phyloP scores from a whole-genome alignment of 2,329 filamentous ascomycete genomes.

The Fusarium sp. region DNA sequence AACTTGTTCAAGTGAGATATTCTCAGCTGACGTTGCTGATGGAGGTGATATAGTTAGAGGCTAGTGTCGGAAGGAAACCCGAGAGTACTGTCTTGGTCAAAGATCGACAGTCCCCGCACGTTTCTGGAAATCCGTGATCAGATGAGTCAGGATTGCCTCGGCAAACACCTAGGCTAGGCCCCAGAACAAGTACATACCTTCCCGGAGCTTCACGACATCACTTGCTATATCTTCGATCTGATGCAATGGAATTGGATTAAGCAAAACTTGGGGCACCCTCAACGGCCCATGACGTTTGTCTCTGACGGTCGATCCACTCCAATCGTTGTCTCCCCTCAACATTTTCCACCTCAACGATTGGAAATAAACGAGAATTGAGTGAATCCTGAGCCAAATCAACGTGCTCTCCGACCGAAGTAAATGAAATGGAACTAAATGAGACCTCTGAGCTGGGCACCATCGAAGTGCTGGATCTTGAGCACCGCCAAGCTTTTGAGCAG shows the following conservation, averaged over 20 bases:
- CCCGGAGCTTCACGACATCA: too few relatives aligned
- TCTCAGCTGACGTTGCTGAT: not conserved
- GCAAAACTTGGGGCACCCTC: too few relatives aligned
- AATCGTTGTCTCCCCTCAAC: too few relatives aligned
- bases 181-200: too few relatives aligned
- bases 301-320: too few relatives aligned
- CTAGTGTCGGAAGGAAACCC: not conserved
- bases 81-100: not conserved
- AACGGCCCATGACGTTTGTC: too few relatives aligned
- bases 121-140: not conserved
- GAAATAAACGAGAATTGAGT: too few relatives aligned
- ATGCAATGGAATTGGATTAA: too few relatives aligned
- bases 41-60: not conserved
- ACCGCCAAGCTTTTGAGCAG: not conserved
- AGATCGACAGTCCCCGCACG: not conserved
- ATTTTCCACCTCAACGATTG: too few relatives aligned
- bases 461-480: not conserved
- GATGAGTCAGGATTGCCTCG: not conserved
- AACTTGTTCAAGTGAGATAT: not conserved
- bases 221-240: too few relatives aligned
- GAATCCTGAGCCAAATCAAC: too few relatives aligned
- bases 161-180: not conserved
- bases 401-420: too few relatives aligned
- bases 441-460: not conserved
- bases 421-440: not conserved